These are phyloP conservation scores for Pelargonium fulgidum DNA, from an alignment of 441 rosid genomes.

Conservation along the genomic window DNA sequence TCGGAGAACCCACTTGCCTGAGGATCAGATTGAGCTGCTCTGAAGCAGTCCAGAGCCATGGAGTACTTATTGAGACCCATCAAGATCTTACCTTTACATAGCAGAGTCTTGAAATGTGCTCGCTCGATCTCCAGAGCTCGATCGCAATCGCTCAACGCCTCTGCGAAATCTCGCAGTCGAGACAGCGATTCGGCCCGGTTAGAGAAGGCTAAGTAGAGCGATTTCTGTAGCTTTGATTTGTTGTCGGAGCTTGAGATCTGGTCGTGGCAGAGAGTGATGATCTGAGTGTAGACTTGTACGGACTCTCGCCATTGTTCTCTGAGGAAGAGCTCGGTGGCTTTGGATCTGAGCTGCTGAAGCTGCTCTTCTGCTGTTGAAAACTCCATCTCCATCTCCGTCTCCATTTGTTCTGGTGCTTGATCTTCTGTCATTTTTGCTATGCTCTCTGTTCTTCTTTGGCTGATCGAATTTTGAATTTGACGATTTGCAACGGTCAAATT, in stretches of 20 bases:
- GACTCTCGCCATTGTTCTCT: slow-evolving; percentile 79
- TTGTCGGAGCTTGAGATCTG: slow-evolving; percentile 31
- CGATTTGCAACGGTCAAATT: no score
- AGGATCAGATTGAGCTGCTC: slow-evolving; percentile 42
- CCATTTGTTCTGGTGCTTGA: no score
- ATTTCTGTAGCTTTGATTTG: slow-evolving; percentile 39
- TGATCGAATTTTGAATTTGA: no score
- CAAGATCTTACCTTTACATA: not conserved
- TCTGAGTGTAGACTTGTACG: slow-evolving; percentile 43
- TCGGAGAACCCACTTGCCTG: slow-evolving; percentile 50
- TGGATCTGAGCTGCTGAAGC: slow-evolving; percentile 59
- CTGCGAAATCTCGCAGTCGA: slow-evolving; percentile 36
- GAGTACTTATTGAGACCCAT: not conserved
- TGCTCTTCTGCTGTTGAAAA: slow-evolving; percentile 28
- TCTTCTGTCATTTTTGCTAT: no score
- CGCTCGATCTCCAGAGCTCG: not conserved
- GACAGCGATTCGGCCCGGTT: slow-evolving; percentile 68
- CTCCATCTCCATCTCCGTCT: not conserved
- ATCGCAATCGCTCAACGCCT: slow-evolving; percentile 58
- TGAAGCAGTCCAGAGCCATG: slow-evolving; percentile 46
- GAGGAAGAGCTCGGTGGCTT: slow-evolving; percentile 72
- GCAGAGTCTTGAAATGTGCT: not conserved
- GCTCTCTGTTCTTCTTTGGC: no score
- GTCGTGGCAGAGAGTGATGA: slow-evolving; percentile 48
- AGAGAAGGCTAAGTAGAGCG: slow-evolving; percentile 60